These are phyloP conservation scores for Leishmania tarentolae DNA, from an alignment of 208 protist genomes.

Conservation along the genomic window DNA sequence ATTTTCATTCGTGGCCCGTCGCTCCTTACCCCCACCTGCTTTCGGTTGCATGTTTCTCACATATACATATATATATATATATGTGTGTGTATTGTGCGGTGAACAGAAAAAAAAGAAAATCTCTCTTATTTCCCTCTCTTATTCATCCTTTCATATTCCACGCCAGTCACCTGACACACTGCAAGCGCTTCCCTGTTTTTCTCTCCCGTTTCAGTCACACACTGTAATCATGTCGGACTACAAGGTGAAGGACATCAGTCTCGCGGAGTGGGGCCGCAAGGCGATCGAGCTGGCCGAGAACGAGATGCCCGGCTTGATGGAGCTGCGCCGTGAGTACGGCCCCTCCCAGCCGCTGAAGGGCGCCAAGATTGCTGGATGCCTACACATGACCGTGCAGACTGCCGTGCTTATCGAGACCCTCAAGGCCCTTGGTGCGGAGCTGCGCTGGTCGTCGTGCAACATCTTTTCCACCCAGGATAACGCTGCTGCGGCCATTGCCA, in stretches of 20 bases:
- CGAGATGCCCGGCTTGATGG: slow-evolving; percentile 99
- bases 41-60: background rate
- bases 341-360: slow-evolving; percentile 95
- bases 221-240: slow-evolving; percentile 84
- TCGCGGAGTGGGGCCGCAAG: slow-evolving; percentile 98
- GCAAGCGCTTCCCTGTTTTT: background rate
- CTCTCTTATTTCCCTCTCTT: background rate
- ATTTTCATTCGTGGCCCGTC: background rate
- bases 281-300: slow-evolving; percentile 98
- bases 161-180: background rate
- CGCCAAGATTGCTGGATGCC: slow-evolving; percentile 97
- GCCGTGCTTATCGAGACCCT: slow-evolving; percentile 99
- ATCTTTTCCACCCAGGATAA: slow-evolving; percentile 99
- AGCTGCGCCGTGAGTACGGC: slow-evolving; percentile 92
- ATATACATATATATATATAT: background rate
- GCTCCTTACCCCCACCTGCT: background rate
- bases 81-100: background rate
- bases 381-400: slow-evolving; percentile 99
- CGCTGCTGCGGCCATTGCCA: slow-evolving; percentile 87
- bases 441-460: slow-evolving; percentile 98
- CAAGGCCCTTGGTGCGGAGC: slow-evolving; percentile 95
- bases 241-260: slow-evolving; percentile 97
- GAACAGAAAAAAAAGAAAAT: background rate
- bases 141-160: background rate
- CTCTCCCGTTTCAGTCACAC: background rate